phyloP scores from a whole-genome alignment of 768 basidiomycete species.

The Rhodotorula graminis region DNA sequence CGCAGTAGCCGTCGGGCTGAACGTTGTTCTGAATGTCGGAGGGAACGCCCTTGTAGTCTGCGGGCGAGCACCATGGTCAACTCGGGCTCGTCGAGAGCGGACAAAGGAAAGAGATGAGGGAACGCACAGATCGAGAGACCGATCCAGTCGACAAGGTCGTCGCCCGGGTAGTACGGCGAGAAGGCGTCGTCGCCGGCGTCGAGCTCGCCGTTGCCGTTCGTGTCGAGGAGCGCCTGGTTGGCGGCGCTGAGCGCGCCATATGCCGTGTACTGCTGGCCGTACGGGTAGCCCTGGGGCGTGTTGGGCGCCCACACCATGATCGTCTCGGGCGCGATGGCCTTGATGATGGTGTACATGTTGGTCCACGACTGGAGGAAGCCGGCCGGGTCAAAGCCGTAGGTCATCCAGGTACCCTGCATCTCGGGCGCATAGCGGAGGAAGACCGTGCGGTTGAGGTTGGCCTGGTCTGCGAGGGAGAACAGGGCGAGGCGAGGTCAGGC shows the following conservation, averaged over 20 bases:
- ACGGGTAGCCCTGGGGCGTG: conserved; percentile 39
- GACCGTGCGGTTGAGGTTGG: conserved; percentile 38
- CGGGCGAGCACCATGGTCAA: not conserved
- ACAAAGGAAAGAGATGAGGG: not conserved
- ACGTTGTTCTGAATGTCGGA: conserved; percentile 34
- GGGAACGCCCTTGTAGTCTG: conserved; percentile 40
- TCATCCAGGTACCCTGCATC: conserved; percentile 44
- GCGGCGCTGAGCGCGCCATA: conserved; percentile 9
- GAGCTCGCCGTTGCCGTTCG: conserved; percentile 40
- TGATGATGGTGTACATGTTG: conserved; percentile 40
- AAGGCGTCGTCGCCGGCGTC: conserved; percentile 40
- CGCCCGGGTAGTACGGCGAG: conserved; percentile 43
- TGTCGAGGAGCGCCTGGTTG: conserved; percentile 42
- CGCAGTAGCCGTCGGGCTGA: conserved; percentile 38
- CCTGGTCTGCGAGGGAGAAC: conserved; percentile 30
- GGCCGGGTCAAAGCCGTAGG: conserved; percentile 40
- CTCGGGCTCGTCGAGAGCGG: too few relatives aligned
- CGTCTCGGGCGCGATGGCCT: conserved; percentile 39
- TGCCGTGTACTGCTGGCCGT: conserved; percentile 25
- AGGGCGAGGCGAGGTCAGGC: not conserved
- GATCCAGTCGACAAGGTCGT: conserved; percentile 44
- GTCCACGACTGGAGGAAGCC: conserved; percentile 36
- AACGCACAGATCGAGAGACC: conserved; percentile 42
- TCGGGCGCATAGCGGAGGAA: conserved; percentile 45
- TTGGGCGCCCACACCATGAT: conserved; percentile 44